Percentiles rank a stretch among this genome's conserved stretches.
phyloP scores from a whole-genome alignment of 495 filamentous ascomycete genomes.

The Trichocladium uniseriatum region DNA sequence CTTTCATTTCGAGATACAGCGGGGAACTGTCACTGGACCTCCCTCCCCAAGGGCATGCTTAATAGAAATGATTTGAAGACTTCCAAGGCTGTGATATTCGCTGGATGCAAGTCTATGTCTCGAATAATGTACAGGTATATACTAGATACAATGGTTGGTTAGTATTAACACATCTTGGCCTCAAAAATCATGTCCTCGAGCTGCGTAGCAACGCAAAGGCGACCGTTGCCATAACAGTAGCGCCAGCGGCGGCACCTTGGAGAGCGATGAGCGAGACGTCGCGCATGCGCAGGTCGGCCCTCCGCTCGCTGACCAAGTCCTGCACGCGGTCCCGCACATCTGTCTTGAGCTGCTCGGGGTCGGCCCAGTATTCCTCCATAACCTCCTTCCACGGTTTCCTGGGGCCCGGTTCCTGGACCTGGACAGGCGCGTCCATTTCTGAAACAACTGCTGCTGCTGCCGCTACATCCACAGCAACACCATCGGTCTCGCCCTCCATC shows the following conservation, averaged over 20 bases:
- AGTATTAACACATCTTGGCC: background rate
- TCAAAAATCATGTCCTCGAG: slow-evolving; percentile 3
- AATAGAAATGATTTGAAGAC: too few relatives aligned
- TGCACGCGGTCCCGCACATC: slow-evolving; percentile 24
- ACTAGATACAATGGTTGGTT: slow-evolving; percentile 1
- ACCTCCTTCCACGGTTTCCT: slow-evolving; percentile 39
- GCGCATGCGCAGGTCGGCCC: slow-evolving; percentile 56
- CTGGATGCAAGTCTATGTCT: background rate
- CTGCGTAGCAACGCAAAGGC: slow-evolving; percentile 45
- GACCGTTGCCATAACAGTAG: slow-evolving; percentile 51
- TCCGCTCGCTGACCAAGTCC: slow-evolving; percentile 62
- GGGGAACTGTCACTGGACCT: too few relatives aligned
- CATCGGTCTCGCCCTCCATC: background rate
- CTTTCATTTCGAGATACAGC: background rate
- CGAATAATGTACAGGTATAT: background rate
- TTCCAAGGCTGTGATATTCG: too few relatives aligned
- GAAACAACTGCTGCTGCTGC: background rate
- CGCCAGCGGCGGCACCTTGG: slow-evolving; percentile 65
- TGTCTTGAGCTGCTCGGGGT: slow-evolving; percentile 29
- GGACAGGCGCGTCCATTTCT: slow-evolving; percentile 4
- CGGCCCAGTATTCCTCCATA: slow-evolving; percentile 25
- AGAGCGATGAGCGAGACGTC: slow-evolving; percentile 65
- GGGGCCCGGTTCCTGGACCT: slow-evolving; percentile 16
- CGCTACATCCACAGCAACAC: background rate
- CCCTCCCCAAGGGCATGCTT: background rate